Evolutionary conservation across 2,329 filamentous ascomycete genomes (phyloP).

Genomic region (Dryadomyces quercus-mongolicae): DNA sequence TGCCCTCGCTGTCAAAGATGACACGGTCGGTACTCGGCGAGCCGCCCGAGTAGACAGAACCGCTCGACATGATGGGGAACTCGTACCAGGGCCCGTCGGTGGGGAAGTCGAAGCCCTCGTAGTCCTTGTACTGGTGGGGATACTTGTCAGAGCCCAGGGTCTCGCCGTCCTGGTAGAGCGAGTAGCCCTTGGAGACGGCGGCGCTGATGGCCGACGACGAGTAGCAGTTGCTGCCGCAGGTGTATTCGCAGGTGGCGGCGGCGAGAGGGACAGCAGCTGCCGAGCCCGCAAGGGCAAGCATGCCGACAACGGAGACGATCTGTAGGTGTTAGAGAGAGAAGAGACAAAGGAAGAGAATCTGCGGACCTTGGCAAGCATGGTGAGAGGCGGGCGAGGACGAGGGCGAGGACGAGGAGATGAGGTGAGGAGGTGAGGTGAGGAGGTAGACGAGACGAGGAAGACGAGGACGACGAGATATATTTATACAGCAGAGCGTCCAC

Average conservation of each 20-base stretch:
- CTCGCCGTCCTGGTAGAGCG: slow-evolving; percentile 14
- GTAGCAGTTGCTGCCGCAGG: slow-evolving; percentile 26
- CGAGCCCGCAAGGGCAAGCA: not conserved
- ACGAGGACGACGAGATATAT: too few species aligned
- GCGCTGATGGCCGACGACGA: slow-evolving; percentile 20
- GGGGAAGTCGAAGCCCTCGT: slow-evolving; percentile 29
- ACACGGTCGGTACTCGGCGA: slow-evolving; percentile 52
- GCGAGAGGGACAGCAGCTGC: not conserved
- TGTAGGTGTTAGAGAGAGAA: not conserved
- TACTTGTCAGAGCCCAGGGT: slow-evolving; percentile 19
- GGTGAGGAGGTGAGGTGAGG: not conserved
- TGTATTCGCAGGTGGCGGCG: slow-evolving; percentile 18
- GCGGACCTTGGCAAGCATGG: too few species aligned
- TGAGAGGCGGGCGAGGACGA: not conserved
- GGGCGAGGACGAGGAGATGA: not conserved
- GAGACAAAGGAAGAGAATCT: not conserved
- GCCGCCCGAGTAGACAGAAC: slow-evolving; percentile 29
- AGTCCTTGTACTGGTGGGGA: slow-evolving; percentile 31
- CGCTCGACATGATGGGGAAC: slow-evolving; percentile 27
- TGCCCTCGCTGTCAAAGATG: slow-evolving; percentile 42
- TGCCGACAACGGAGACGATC: not conserved
- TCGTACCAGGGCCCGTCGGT: slow-evolving; percentile 27
- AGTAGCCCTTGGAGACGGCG: slow-evolving; percentile 23
- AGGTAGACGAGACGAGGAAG: not conserved
- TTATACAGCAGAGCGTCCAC: too few species aligned